Evolutionary conservation across 805 yeast genomes (phyloP).

Genomic region (Ogataea paradorogensis): DNA sequence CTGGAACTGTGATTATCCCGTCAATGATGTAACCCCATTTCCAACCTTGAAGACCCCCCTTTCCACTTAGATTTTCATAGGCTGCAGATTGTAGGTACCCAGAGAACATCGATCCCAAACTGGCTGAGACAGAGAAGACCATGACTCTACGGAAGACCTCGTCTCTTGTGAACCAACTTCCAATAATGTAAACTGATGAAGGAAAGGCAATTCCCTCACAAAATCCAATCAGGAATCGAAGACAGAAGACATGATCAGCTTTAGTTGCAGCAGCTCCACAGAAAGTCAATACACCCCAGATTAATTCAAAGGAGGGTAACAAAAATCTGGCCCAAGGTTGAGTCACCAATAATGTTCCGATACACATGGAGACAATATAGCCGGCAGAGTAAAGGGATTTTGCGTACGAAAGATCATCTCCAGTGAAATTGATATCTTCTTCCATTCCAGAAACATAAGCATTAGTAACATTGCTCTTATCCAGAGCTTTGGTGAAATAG

Average conservation of each 20-base stretch:
- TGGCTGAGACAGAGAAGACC: constrained; percentile 39
- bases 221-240: constrained; percentile 43
- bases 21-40: constrained; percentile 68
- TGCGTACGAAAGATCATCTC: constrained; percentile 38
- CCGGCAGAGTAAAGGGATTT: constrained; percentile 39
- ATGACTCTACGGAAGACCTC: constrained; percentile 42
- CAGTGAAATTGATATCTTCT: constrained; percentile 53
- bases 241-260: constrained; percentile 38
- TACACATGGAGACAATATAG: constrained; percentile 28
- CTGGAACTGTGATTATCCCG: constrained; percentile 55
- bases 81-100: constrained; percentile 46
- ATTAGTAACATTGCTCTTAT: constrained; percentile 57
- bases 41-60: constrained; percentile 57
- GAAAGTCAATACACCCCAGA: constrained; percentile 31
- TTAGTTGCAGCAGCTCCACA: constrained; percentile 27
- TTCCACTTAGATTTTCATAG: constrained; percentile 39
- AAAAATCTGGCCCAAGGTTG: constrained; percentile 25
- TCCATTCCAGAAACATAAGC: constrained; percentile 67
- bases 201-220: constrained; percentile 45
- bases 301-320: constrained; percentile 25
- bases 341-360: constrained; percentile 24
- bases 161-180: constrained; percentile 41
- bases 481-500: constrained; percentile 69
- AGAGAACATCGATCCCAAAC: constrained; percentile 41
- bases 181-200: constrained; percentile 37